A percentile compares a stretch with the other conserved stretches of the same genome.
Evolutionary conservation across 2,329 filamentous ascomycete genomes (phyloP).

Genomic region (Dactylonectria estremocensis): DNA sequence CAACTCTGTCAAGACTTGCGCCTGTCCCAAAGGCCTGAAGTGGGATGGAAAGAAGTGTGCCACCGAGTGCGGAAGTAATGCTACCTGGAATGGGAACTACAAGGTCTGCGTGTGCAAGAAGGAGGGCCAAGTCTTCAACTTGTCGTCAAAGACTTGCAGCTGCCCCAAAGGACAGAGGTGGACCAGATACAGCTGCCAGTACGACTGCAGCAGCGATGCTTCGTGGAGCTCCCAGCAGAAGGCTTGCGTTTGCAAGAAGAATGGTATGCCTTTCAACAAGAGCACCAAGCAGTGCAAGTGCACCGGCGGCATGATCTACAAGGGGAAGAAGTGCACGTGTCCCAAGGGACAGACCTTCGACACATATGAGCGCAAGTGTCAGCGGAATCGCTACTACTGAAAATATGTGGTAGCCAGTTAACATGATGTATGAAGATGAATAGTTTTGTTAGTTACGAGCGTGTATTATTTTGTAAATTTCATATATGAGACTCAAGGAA

Average conservation of each 20-base stretch:
- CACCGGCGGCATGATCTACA: constrained; percentile 6
- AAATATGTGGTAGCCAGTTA: background rate
- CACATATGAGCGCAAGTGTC: background rate
- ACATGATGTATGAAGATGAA: background rate
- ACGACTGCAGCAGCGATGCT: no score
- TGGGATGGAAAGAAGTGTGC: background rate
- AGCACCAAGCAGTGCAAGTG: background rate
- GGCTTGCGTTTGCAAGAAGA: background rate
- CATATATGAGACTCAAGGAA: no score
- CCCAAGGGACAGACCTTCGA: constrained; percentile 6
- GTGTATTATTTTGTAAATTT: no score
- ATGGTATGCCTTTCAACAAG: background rate
- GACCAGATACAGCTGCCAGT: no score
- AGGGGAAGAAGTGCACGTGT: background rate
- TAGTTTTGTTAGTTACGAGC: background rate
- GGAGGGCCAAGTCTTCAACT: no score
- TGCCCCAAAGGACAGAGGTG: no score
- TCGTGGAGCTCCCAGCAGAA: background rate
- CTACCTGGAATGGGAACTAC: background rate
- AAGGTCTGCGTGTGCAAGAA: no score
- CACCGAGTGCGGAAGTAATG: background rate
- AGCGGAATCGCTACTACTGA: background rate
- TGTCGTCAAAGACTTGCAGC: no score
- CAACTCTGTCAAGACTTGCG: background rate
- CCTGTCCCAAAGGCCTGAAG: background rate